A percentile compares a stretch with the other conserved stretches of the same genome.
Evolutionary conservation across 176 grass and related monocot genomes (phyloP).

Genomic region (Zizania latifolia): DNA sequence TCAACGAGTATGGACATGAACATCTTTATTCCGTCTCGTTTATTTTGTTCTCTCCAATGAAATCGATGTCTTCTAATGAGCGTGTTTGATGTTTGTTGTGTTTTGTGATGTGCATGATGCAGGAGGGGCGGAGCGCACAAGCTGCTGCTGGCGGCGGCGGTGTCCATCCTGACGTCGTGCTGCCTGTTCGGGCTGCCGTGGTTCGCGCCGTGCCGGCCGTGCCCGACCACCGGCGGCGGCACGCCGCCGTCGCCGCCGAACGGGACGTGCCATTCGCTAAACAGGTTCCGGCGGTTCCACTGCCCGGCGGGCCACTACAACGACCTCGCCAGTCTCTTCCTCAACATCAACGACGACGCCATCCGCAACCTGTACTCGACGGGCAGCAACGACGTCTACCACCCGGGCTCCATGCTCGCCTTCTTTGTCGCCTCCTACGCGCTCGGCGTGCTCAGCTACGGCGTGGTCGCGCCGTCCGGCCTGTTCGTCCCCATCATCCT

Average conservation of each 20-base stretch:
- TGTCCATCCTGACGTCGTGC: slow-evolving; percentile 61
- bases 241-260: background rate
- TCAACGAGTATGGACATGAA: slow-evolving; percentile 63
- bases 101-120: slow-evolving; percentile 38
- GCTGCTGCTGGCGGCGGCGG: slow-evolving; percentile 54
- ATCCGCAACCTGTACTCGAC: slow-evolving; percentile 82
- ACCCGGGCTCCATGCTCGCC: slow-evolving; percentile 47
- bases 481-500: slow-evolving; percentile 89
- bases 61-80: too few species aligned
- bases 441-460: slow-evolving; percentile 82
- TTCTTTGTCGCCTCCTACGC: slow-evolving; percentile 73
- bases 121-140: slow-evolving; percentile 60
- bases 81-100: background rate
- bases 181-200: slow-evolving; percentile 69
- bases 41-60: too few species aligned
- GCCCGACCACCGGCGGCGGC: slow-evolving; percentile 32
- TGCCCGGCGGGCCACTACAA: slow-evolving; percentile 77
- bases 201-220: slow-evolving; percentile 72
- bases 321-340: slow-evolving; percentile 82
- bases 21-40: background rate
- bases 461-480: slow-evolving; percentile 80
- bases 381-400: slow-evolving; percentile 72
- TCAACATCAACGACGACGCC: slow-evolving; percentile 87
- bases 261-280: slow-evolving; percentile 43
- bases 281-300: slow-evolving; percentile 68